Base-by-base conservation (phyloP, 163 green algal species). In the Chlamydomonas reinhardtii region DNA sequence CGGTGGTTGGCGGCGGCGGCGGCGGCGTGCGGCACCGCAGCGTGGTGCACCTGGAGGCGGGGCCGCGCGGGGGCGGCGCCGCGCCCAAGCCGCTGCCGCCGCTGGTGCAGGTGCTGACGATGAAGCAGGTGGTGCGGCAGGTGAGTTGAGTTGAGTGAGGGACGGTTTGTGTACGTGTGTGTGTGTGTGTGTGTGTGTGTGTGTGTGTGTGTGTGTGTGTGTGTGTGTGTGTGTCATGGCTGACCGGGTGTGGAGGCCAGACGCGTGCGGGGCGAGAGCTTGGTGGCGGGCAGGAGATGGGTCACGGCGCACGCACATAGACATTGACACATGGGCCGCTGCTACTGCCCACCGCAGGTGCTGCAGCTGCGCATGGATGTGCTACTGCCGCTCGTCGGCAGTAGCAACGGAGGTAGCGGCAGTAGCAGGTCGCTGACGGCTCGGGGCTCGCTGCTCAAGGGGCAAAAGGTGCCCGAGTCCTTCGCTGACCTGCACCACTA, bases 401-500 rank as follows among this genome's bases (percentile, higher is more conserved):
- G 72, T 29, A 22, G 29, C 11, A 43, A 27, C 32, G 39, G 43
- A 19, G 27, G 76, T 48, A 32, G 11, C 78, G 34, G 2, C 52
- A 14, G 9, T 54, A n/a, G 48, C 32, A 19, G 22, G 5, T 19
- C 31, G 17, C 34, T 85, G 32, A 78, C 79, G 12, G 70, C 79
- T 1, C 24, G 25, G 68, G 52, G 4, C 48, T 29, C 68, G 2
- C 6, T 22, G 24, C 68, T 73, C 6, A 56, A 19, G 52, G 31
- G 43, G 31, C 68, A 73, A n/a, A 35, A 69, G 4, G 86, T 91
- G 68, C 90, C 90, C 6, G 32, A 71, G 11, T 73, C 74, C 32
- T 94, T 94, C 52, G 34, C 11, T 22, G 82, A 34, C 27, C 43
- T 89, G 56, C 56, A 86, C 39, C 86, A 92, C 37, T 95, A 94